phyloP scores from a whole-genome alignment of 2,329 filamentous ascomycete species.

The Alternaria conjuncta region DNA sequence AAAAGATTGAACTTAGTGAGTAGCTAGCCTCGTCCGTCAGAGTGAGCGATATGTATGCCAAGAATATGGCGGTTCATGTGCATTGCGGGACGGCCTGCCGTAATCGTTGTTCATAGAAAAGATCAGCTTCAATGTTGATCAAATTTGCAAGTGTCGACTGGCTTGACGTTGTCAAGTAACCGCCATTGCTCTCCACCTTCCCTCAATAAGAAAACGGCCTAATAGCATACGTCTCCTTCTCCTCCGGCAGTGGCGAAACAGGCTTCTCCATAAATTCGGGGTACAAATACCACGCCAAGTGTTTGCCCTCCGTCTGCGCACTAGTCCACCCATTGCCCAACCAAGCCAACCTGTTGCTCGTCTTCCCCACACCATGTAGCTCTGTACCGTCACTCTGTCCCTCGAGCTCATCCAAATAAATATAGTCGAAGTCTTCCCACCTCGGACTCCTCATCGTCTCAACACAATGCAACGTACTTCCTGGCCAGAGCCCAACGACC shows the following conservation, averaged over 20 bases:
- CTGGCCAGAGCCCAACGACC: constrained; percentile 46
- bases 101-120: background rate
- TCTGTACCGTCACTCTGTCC: constrained; percentile 6
- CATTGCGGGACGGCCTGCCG: background rate
- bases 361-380: constrained; percentile 17
- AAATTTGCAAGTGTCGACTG: background rate
- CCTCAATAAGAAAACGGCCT: constrained; percentile 47
- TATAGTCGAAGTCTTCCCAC: constrained; percentile 47
- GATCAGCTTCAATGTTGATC: background rate
- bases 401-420: constrained; percentile 30
- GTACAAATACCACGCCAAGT: constrained; percentile 53
- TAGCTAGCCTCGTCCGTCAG: background rate
- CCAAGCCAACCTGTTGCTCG: constrained; percentile 40
- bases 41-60: background rate
- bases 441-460: constrained; percentile 42
- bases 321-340: constrained; percentile 43
- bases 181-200: background rate
- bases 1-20: background rate
- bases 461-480: constrained; percentile 40
- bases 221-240: constrained; percentile 43
- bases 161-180: background rate
- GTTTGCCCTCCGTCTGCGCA: constrained; percentile 35
- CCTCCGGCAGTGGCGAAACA: constrained; percentile 45
- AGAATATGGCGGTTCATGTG: background rate
- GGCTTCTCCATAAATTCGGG: constrained; percentile 50